Evolutionary conservation across 2,329 filamentous ascomycete genomes (phyloP).

Genomic region (Magnaporthiopsis incrustans): DNA sequence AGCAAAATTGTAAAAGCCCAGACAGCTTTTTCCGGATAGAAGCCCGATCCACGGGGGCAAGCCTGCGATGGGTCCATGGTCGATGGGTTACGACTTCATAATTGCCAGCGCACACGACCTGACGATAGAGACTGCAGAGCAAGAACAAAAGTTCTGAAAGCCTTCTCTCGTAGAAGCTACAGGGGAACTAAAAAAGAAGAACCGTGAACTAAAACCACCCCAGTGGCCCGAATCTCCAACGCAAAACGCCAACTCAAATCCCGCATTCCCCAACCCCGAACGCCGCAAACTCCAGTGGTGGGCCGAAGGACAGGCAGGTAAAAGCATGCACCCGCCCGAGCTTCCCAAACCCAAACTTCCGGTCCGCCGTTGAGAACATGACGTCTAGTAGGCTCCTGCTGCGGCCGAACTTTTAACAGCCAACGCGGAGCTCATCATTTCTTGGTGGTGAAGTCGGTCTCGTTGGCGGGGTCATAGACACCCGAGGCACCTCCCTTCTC

Average conservation of each 20-base stretch:
- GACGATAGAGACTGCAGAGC: neutral
- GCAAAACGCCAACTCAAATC: neutral
- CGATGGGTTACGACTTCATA: neutral
- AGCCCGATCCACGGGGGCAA: neutral
- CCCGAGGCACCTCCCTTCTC: slow-evolving; percentile 53
- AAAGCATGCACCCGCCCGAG: neutral
- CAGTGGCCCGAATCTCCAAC: neutral
- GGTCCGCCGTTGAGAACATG: neutral
- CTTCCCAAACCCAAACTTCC: neutral
- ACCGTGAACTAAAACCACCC: neutral
- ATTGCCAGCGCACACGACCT: neutral
- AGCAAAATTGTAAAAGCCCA: neutral
- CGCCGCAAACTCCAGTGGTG: neutral
- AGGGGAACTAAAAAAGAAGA: neutral
- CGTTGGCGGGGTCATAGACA: slow-evolving; percentile 51
- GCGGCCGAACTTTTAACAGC: neutral
- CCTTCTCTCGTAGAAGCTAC: no score
- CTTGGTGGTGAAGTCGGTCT: slow-evolving; percentile 83
- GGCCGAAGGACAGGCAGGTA: neutral
- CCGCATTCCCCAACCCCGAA: neutral
- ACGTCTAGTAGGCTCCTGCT: neutral
- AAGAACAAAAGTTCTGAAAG: neutral
- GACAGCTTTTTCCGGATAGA: neutral
- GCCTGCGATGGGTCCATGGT: neutral
- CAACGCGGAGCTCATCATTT: slow-evolving; percentile 23